A percentile compares a stretch with the other conserved stretches of the same genome.
These are phyloP conservation scores for Xylaria hypoxylon DNA, from an alignment of 2,329 filamentous ascomycete species.

Conservation along the genomic window DNA sequence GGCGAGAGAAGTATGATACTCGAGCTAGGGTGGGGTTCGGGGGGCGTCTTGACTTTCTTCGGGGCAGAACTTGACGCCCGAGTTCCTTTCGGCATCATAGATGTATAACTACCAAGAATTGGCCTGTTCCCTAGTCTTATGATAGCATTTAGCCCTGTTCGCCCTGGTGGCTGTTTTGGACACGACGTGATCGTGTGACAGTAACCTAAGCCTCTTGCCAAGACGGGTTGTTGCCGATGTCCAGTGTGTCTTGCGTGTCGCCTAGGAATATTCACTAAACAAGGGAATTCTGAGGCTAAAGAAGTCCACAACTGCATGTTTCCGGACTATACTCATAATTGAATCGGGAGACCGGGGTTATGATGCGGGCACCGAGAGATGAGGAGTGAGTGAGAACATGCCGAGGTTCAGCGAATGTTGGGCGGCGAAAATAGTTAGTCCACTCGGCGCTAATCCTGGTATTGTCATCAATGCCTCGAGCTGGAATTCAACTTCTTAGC, in stretches of 20 bases:
- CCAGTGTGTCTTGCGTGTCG: not conserved
- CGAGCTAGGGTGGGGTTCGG: slow-evolving; percentile 54
- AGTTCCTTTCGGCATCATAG: slow-evolving; percentile 20
- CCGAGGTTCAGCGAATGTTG: slow-evolving; percentile 31
- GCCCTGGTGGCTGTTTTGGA: not conserved
- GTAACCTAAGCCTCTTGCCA: not conserved
- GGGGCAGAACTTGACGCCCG: slow-evolving; percentile 22
- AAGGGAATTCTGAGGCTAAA: not conserved
- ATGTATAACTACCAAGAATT: not conserved
- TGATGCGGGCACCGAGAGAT: slow-evolving; percentile 2
- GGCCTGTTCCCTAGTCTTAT: not conserved
- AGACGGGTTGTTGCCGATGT: slow-evolving; percentile 8
- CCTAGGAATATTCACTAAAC: not conserved
- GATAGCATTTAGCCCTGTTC: not conserved
- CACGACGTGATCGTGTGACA: slow-evolving; percentile 6
- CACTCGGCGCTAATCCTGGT: slow-evolving; percentile 22
- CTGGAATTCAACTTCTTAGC: not conserved
- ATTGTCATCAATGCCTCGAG: not conserved
- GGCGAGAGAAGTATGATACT: slow-evolving; percentile 89
- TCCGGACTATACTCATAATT: slow-evolving; percentile 10
- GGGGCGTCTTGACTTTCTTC: slow-evolving; percentile 21
- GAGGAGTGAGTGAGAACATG: slow-evolving; percentile 19
- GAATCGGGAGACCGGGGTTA: slow-evolving; percentile 11
- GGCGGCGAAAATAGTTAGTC: slow-evolving; percentile 7
- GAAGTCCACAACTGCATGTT: slow-evolving; percentile 26